Conservation (phyloP, 2,329 filamentous ascomycete genomes). For the Penicillium sclerotiorum region DNA sequence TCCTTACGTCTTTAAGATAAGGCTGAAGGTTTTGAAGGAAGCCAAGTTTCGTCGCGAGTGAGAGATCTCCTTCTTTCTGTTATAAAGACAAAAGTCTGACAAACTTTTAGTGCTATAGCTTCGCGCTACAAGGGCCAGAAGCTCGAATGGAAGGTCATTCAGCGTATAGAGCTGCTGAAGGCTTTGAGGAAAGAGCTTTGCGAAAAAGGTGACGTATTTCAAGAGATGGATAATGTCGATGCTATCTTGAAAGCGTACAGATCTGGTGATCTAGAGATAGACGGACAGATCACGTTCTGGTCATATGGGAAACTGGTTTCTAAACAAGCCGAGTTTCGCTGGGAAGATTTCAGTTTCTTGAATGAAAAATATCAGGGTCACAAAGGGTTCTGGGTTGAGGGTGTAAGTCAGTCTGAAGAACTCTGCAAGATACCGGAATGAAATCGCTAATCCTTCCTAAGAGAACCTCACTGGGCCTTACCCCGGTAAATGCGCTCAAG, state of each 20-base stretch:
- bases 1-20: neutral
- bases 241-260: neutral
- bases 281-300: neutral
- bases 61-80: neutral
- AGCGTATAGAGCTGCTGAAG: neutral
- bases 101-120: neutral
- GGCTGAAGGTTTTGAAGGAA: neutral
- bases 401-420: neutral
- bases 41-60: neutral
- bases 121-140: neutral
- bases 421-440: no score
- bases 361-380: neutral
- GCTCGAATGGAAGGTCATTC: neutral
- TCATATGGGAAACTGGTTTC: neutral
- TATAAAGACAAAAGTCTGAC: neutral
- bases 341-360: neutral
- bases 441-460: no score
- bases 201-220: neutral
- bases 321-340: neutral
- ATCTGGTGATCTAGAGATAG: neutral
- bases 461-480: neutral
- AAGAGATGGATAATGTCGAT: neutral
- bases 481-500: neutral
- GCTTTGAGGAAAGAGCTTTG: neutral
- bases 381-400: conserved; percentile 1